A percentile compares a stretch with the other conserved stretches of the same genome.
phyloP scores from a whole-genome alignment of 1,139 yeast genomes.

The Candida labiduridarum region DNA sequence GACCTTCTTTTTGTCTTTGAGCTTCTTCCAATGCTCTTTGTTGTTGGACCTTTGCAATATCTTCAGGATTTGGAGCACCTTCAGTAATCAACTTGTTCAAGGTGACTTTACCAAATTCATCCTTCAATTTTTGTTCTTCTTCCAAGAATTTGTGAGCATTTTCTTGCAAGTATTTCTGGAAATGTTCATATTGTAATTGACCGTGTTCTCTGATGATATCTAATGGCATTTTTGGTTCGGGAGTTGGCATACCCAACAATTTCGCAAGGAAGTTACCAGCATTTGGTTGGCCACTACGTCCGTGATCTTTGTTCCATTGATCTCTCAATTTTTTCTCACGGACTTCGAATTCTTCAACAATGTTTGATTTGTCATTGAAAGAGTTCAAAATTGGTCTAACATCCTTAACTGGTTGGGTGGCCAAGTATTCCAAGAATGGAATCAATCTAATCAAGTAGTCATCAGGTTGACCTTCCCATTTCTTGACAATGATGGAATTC shows the following conservation, averaged over 20 bases:
- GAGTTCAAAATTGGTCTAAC: slow-evolving; percentile 85
- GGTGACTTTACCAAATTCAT: slow-evolving; percentile 77
- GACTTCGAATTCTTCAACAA: slow-evolving; percentile 72
- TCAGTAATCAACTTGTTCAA: slow-evolving; percentile 82
- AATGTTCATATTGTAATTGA: slow-evolving; percentile 82
- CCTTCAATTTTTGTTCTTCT: slow-evolving; percentile 78
- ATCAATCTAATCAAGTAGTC: slow-evolving; percentile 77
- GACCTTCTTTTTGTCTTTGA: slow-evolving; percentile 14
- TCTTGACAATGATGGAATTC: slow-evolving; percentile 78
- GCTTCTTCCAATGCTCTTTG: slow-evolving; percentile 30
- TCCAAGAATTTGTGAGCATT: slow-evolving; percentile 86
- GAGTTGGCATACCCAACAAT: slow-evolving; percentile 63
- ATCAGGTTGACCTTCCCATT: slow-evolving; percentile 87
- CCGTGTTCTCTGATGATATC: slow-evolving; percentile 93
- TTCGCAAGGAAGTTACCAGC: slow-evolving; percentile 57
- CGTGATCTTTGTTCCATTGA: slow-evolving; percentile 66
- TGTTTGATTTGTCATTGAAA: slow-evolving; percentile 60
- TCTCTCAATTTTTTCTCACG: slow-evolving; percentile 79
- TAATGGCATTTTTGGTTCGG: slow-evolving; percentile 82
- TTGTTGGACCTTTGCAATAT: slow-evolving; percentile 69
- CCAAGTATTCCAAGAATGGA: slow-evolving; percentile 93
- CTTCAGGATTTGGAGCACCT: slow-evolving; percentile 86
- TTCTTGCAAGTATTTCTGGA: slow-evolving; percentile 81
- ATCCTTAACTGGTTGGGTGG: slow-evolving; percentile 87
- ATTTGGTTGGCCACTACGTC: slow-evolving; percentile 43